Evolutionary conservation across 2,329 filamentous ascomycete species (phyloP).

Genomic region (Tolypocladium endophyticum): DNA sequence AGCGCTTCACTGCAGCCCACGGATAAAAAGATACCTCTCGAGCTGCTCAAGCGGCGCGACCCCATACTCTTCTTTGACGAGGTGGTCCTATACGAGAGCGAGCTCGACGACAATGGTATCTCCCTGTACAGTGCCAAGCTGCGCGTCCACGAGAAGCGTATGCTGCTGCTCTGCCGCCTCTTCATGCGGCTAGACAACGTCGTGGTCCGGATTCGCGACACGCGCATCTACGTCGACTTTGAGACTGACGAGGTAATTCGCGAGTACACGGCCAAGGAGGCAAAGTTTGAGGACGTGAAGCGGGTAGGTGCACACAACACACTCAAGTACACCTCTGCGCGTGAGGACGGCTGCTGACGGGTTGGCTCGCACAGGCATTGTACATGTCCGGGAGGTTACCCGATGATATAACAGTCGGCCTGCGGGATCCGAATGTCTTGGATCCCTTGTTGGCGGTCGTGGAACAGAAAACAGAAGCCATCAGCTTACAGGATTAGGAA

Average conservation of each 20-base stretch:
- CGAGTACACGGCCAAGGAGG: slow-evolving; percentile 86
- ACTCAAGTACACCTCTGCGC: not conserved
- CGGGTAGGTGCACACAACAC: slow-evolving; percentile 38
- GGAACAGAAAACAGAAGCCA: slow-evolving; percentile 52
- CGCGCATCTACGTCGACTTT: slow-evolving; percentile 87
- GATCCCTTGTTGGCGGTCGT: slow-evolving; percentile 59
- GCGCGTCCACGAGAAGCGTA: slow-evolving; percentile 79
- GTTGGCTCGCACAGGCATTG: slow-evolving; percentile 27
- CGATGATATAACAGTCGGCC: slow-evolving; percentile 64
- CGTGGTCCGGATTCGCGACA: slow-evolving; percentile 77
- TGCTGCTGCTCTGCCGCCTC: slow-evolving; percentile 75
- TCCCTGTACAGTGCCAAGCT: slow-evolving; percentile 84
- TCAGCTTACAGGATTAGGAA: slow-evolving; percentile 9
- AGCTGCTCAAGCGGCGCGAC: slow-evolving; percentile 77
- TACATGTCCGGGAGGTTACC: slow-evolving; percentile 40
- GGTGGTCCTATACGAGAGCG: slow-evolving; percentile 91
- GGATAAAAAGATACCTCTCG: slow-evolving; percentile 59
- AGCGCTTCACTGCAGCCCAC: slow-evolving; percentile 10
- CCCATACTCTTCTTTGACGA: slow-evolving; percentile 97
- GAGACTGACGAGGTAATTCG: slow-evolving; percentile 65
- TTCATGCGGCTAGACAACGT: slow-evolving; percentile 94
- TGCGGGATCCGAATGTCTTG: slow-evolving; percentile 72
- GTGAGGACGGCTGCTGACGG: not conserved
- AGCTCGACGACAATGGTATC: slow-evolving; percentile 95
- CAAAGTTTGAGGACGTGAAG: slow-evolving; percentile 65